Base-by-base conservation (phyloP, 1,139 yeast genomes). In the Hyphopichia buzzinii region DNA sequence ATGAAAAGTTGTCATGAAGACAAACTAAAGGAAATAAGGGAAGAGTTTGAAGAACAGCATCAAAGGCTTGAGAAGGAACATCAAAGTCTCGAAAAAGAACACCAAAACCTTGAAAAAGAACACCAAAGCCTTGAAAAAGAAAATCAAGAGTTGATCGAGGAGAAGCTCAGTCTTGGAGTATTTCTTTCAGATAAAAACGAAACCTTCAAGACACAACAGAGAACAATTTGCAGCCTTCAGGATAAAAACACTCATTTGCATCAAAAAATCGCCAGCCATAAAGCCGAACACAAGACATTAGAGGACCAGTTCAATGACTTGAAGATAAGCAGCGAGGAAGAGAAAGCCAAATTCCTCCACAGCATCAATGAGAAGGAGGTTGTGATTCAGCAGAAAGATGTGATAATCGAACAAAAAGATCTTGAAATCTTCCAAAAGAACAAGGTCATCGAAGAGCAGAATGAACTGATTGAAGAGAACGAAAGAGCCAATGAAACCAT, bases 201-300 rank as follows among this genome's bases (percentile, higher is more conserved):
- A 4, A 31, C 34, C 6, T 16, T 31, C 10, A n/a, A 11, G 13
- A 31, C 8, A 4, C 34, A 31, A n/a, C n/a, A 17, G n/a, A 19
- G 26, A 3, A 26, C 11, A 7, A 26, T 31, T 15, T 6, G n/a
- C 4, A 15, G 12, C 6, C 14, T 31, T 10, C 10, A 28, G 3
- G 21, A 15, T 8, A 29, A 31, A 10, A 31, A 31, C 27, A 7
- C 12, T 17, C 12, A 24, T 7, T 19, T 31, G 17, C 10, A 17
- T 8, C 21, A 17, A 13, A 15, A 31, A 13, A 5, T 31, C 8
- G 34, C 23, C 17, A 8, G 5, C 12, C 17, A 17, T 7, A 26
- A 26, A n/a, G 3, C 13, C 19, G 29, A 26, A 10, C 6, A 31
- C 14, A 17, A 25, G 8, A n/a, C 13, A 3, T 26, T 31, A 13